Evolutionary conservation across 352 stramenopile genomes (phyloP).

Genomic region (Phytophthora hybrid): DNA sequence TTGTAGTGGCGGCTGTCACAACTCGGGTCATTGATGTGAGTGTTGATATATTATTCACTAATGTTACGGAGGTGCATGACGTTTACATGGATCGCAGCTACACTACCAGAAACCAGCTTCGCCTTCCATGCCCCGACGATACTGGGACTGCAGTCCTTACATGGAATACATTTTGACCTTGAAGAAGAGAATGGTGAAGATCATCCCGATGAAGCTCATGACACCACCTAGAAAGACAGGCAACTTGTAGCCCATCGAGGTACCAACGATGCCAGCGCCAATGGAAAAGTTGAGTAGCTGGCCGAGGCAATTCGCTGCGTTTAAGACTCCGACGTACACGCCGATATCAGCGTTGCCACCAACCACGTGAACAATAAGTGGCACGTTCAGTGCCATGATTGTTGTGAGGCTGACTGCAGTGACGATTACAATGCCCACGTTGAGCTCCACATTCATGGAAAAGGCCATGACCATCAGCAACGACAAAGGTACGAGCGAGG

Average conservation of each 20-base stretch:
- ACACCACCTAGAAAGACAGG: constrained; percentile 32
- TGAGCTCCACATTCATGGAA: constrained; percentile 15
- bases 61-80: not conserved
- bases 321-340: constrained; percentile 35
- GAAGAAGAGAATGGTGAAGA: constrained; percentile 55
- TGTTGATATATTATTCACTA: not conserved
- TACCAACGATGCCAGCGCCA: constrained; percentile 24
- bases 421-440: constrained; percentile 28
- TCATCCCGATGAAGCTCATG: constrained; percentile 35
- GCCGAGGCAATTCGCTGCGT: constrained; percentile 34
- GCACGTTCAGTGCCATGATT: constrained; percentile 28
- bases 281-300: constrained; percentile 37
- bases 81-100: not conserved
- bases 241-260: constrained; percentile 34
- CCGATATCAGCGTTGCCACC: constrained; percentile 31
- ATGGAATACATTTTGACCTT: constrained; percentile 55
- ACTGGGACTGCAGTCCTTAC: constrained; percentile 15
- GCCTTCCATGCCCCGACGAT: not conserved
- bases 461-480: constrained; percentile 27
- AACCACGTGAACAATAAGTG: constrained; percentile 34
- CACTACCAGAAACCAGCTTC: not conserved
- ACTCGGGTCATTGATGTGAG: too few species aligned
- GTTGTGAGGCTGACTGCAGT: constrained; percentile 32
- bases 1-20: too few species aligned
- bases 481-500: constrained; percentile 26